Base-by-base conservation (phyloP, 1,284 basidiomycete genomes). In the Moniliella sp. region DNA sequence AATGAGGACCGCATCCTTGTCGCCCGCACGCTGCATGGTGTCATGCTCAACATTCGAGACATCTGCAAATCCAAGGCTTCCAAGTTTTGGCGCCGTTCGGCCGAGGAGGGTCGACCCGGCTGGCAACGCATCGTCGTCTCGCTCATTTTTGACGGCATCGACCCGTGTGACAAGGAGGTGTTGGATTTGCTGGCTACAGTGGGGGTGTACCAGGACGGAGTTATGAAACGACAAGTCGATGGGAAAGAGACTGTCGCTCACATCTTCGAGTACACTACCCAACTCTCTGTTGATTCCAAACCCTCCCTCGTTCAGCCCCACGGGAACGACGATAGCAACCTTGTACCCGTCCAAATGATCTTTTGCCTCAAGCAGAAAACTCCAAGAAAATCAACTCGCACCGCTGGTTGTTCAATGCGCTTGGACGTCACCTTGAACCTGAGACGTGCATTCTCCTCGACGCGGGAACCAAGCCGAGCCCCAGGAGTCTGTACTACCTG, bases 1-100 rank as follows among this genome's bases (percentile, higher is more conserved):
- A 93, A 93, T 61, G 86, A 93, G 64, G 84, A 94, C 69, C 88
- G 93, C 66, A 77, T 76, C 3, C 70, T 93, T 17, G 48, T 61
- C n/a, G 54, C 57, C 5, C 32, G 57, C 5, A 93, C 83, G 1
- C 66, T 93, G 28, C 83, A 93, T 53, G 80, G 81, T 42, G 78
- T 94, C 55, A 93, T 94, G 84, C 64, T 86, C 46, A 97, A 97
- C 63, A 88, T 97, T 44, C 78, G 86, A 46, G 86, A 94, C 53
- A 94, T 94, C 45, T 91, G 83, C 72, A 86, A 82, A 65, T 84
- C 81, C 30, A 88, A 86, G 61, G 74, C 61, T 51, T 86, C 81
- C 40, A 88, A 88, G 61, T 94, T 81, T 66, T 93, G 59, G 50
- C 32, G 47, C n/a, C 35, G 48, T 12, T 50, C 46, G 14, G 61